Base-by-base conservation (phyloP, 352 stramenopile genomes). In the Peronospora farinosa region DNA sequence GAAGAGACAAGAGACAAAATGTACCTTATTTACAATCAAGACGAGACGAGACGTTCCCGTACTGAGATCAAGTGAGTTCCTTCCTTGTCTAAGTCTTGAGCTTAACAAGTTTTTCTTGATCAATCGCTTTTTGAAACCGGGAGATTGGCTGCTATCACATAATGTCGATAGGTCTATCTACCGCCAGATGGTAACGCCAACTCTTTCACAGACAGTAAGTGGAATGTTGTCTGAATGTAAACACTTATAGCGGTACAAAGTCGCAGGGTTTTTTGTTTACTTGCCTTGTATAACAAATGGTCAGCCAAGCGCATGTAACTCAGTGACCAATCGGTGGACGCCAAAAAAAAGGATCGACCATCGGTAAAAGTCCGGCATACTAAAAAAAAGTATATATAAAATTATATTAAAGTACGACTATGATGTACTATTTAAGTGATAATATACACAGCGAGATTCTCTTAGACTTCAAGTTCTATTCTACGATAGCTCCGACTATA, bases 61-160 rank as follows among this genome's bases (percentile, higher is more conserved):
- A 31, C 21, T 3, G 40, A 37, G n/a, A 17, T 4, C 8, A 13
- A 32, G 41, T 30, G 15, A 28, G 12, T 8, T 11, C 28, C 28
- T 12, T 57, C 17, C 32, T 47, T 31, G 45, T 45, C 47, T 39
- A 31, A 37, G 46, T 50, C 57, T 49, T 45, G 44, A 51, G 37
- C 40, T 5, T 1, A 11, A 32, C 3, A 32, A 3, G 15, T 45
- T 15, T n/a, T 48, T 57, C 23, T 56, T 23, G 13, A 10, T 49
- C 35, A 48, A 47, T 47, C 28, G 43, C 41, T 48, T 44, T 41
- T 40, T 45, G 37, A 54, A 57, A 54, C 40, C 17, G 49, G 38
- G 54, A 56, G 36, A 54, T 61, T 61, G 57, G 44, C 57, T 65
- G 37, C 45, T 54, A 41, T 44, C 51, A 61, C 57, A 28, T 19